Evolutionary conservation across 306 rosid genomes (phyloP), one percentile per base, ranked within the genome.

Genomic region (Elaeagnus macrophylla): DNA sequence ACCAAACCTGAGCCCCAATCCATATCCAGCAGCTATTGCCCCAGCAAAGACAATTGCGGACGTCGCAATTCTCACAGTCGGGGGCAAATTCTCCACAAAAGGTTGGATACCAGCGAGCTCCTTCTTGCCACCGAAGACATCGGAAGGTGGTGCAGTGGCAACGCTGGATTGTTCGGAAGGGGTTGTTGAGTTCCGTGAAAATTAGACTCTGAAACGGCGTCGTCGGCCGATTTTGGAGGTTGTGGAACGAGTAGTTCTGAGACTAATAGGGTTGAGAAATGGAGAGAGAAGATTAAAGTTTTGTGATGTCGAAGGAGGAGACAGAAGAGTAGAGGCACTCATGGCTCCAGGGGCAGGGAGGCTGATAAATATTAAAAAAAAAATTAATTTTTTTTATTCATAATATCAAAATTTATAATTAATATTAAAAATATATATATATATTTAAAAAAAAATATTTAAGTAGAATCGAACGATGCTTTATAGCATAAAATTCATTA

Each of bases 11-110:
- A 77, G 64, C 32, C 99, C 96, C 40, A 93, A 43, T 19, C 99
- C 95, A 43, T 82, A 84, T 0, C 96, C 99, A 2, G 96, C 99
- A 0, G 94, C 94, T 0, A 70, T 69, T 7, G 95, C 95, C 12
- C 95, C 89, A 25, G 94, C 94, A 0, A 93, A 52, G 39, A 93
- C 45, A 53, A 93, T 51, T 6, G 84, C 99, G 3, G 96, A 93
- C 37, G 73, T 74, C 1, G 83, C 99, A 1, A 87, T 53, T 37
- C 99, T 71, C 1, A 78, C 53, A 12, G 95, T 94, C 59, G 87
- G 87, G 4, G 96, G 66, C 0, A 93, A 43, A 36, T 63, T 75
- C 71, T 78, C 95, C 9, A 82, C 94, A 4, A 93, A 41, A 6
- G 82, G 71, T 41, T 91, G 89, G 9, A 93, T 56, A 13, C 99